Evolutionary conservation across 257 asterid genomes (phyloP).

Genomic region (Jaltomata sinuosa): DNA sequence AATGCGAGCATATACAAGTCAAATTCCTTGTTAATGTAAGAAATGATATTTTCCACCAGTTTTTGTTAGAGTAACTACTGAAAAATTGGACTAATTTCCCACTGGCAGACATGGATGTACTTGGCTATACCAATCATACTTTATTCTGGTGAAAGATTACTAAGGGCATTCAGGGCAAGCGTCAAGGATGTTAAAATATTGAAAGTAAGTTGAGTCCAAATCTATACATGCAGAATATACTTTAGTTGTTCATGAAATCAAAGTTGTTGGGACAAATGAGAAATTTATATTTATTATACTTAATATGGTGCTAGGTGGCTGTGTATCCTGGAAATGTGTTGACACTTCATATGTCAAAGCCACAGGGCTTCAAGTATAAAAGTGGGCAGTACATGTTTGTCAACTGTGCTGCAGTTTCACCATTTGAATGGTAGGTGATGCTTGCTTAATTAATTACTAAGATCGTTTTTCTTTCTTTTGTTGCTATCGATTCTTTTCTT

Average conservation of each 20-base stretch:
- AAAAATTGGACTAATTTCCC: not conserved
- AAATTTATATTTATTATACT: not conserved
- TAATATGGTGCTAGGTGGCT: constrained; percentile 7
- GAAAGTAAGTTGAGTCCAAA: constrained; percentile 29
- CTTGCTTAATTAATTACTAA: not conserved
- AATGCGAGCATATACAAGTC: not conserved
- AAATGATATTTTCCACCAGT: not conserved
- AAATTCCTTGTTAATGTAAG: not conserved
- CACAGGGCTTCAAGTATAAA: constrained; percentile 15
- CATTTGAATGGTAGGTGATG: constrained; percentile 14
- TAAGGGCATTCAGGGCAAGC: constrained; percentile 63
- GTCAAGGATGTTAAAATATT: constrained; percentile 58
- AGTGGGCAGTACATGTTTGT: constrained; percentile 22
- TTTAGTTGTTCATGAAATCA: not conserved
- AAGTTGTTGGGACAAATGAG: not conserved
- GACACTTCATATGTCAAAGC: constrained; percentile 18
- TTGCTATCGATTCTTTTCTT: not conserved
- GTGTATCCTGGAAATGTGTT: constrained; percentile 10
- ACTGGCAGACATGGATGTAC: constrained; percentile 80
- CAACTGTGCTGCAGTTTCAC: constrained; percentile 20
- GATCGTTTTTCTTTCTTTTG: not conserved
- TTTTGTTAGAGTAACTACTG: not conserved
- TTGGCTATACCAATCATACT: constrained; percentile 47
- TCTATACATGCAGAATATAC: not conserved
- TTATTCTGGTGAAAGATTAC: constrained; percentile 58